These are phyloP conservation scores for Cetraspora pellucida DNA, from an alignment of 192 early-diverging fungal species.

Conservation along the genomic window DNA sequence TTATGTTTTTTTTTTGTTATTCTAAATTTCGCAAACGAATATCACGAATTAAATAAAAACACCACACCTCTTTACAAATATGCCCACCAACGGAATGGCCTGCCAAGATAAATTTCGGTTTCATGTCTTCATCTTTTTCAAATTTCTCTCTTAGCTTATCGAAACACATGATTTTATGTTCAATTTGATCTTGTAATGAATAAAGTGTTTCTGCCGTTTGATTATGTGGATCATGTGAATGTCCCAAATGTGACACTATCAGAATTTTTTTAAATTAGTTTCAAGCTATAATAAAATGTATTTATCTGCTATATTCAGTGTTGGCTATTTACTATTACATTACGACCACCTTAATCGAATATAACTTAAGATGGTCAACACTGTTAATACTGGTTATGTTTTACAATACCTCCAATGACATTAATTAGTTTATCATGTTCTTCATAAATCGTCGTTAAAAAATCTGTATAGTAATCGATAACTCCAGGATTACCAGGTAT, in stretches of 20 bases:
- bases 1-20: neutral
- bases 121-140: neutral
- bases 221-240: slow-evolving; percentile 51
- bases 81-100: slow-evolving; percentile 74
- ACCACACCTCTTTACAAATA: slow-evolving; percentile 50
- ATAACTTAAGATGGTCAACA: no score
- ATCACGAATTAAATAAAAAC: no score
- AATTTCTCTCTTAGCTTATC: slow-evolving; percentile 57
- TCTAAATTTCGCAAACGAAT: slow-evolving; percentile 13
- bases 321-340: no score
- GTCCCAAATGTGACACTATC: slow-evolving; percentile 63
- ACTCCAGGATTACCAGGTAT: slow-evolving; percentile 80
- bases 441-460: slow-evolving; percentile 61
- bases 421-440: slow-evolving; percentile 53
- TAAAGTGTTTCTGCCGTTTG: slow-evolving; percentile 37
- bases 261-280: no score
- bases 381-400: no score
- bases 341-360: no score
- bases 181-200: slow-evolving; percentile 63
- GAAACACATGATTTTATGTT: slow-evolving; percentile 67
- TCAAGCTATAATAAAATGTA: no score
- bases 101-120: slow-evolving; percentile 53
- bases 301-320: no score
- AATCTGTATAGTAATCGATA: slow-evolving; percentile 80
- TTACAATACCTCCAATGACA: slow-evolving; percentile 58